Evolutionary conservation across 192 early-diverging fungal genomes (phyloP).

Genomic region (Coemansia sp.): DNA sequence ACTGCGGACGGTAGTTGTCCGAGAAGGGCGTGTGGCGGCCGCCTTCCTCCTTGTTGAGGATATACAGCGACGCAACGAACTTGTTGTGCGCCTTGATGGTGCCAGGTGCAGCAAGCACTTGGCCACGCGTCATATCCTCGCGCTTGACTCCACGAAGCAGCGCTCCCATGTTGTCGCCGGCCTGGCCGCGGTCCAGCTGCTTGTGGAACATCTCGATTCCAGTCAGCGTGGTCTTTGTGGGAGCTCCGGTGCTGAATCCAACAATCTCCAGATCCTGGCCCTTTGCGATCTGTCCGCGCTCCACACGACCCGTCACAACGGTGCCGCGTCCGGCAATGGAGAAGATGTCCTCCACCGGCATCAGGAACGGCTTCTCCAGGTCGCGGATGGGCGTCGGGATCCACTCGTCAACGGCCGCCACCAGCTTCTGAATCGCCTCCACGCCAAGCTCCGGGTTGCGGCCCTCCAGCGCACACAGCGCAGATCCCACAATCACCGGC

Average conservation of each 20-base stretch:
- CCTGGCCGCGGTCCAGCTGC: slow-evolving; percentile 94
- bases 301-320: slow-evolving; percentile 92
- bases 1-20: slow-evolving; percentile 95
- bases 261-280: slow-evolving; percentile 97
- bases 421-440: slow-evolving; percentile 86
- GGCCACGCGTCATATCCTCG: slow-evolving; percentile 93
- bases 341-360: slow-evolving; percentile 99
- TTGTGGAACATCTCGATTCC: slow-evolving; percentile 99
- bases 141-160: slow-evolving; percentile 97
- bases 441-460: slow-evolving; percentile 89
- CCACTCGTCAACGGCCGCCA: slow-evolving; percentile 87
- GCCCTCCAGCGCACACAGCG: slow-evolving; percentile 92
- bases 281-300: slow-evolving; percentile 90
- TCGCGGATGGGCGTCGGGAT: slow-evolving; percentile 93
- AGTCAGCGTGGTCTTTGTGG: slow-evolving; percentile 92
- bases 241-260: slow-evolving; percentile 73
- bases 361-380: slow-evolving; percentile 98
- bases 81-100: slow-evolving; percentile 94
- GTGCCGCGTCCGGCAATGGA: slow-evolving; percentile 98
- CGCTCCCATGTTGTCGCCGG: slow-evolving; percentile 98
- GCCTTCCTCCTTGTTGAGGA: slow-evolving; percentile 97
- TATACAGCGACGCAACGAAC: slow-evolving; percentile 90
- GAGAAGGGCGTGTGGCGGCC: slow-evolving; percentile 97
- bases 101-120: slow-evolving; percentile 90
- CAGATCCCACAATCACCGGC: slow-evolving; percentile 91